These are phyloP conservation scores for Melastoma malabathricum DNA, from an alignment of 345 rosid species.

Conservation along the genomic window DNA sequence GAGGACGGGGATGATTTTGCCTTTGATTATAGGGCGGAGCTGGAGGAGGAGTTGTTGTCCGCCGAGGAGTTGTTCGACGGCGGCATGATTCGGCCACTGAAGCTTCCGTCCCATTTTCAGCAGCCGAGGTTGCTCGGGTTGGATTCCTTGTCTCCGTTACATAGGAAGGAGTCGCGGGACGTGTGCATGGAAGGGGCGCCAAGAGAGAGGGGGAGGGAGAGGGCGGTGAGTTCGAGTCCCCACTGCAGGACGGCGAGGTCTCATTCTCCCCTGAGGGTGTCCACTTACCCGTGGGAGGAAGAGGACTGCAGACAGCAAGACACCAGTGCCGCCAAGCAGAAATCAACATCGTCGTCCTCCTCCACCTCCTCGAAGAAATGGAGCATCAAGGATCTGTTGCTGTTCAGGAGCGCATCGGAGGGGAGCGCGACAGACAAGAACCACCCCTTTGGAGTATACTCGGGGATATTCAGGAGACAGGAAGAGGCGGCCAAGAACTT, in stretches of 20 bases:
- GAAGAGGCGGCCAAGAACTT: constrained; percentile 33
- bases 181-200: constrained; percentile 6
- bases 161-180: constrained; percentile 11
- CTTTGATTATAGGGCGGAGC: constrained; percentile 24
- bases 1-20: constrained; percentile 32
- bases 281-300: constrained; percentile 72
- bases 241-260: constrained; percentile 50
- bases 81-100: constrained; percentile 55
- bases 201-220: constrained; percentile 42
- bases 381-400: constrained; percentile 58
- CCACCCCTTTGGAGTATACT: constrained; percentile 25
- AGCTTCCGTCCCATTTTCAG: constrained; percentile 48
- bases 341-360: constrained; percentile 7
- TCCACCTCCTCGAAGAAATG: constrained; percentile 42
- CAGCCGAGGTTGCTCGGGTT: constrained; percentile 9
- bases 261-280: constrained; percentile 62
- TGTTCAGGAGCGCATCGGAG: constrained; percentile 87
- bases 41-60: constrained; percentile 24
- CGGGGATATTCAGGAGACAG: constrained; percentile 34
- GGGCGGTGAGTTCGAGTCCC: constrained; percentile 21
- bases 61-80: constrained; percentile 74
- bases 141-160: constrained; percentile 26
- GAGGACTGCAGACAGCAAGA: constrained; percentile 19
- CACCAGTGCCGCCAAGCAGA: background rate
- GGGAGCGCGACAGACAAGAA: constrained; percentile 59